These are phyloP conservation scores for Phytophthora lateralis DNA, from an alignment of 352 stramenopile species.

Conservation along the genomic window DNA sequence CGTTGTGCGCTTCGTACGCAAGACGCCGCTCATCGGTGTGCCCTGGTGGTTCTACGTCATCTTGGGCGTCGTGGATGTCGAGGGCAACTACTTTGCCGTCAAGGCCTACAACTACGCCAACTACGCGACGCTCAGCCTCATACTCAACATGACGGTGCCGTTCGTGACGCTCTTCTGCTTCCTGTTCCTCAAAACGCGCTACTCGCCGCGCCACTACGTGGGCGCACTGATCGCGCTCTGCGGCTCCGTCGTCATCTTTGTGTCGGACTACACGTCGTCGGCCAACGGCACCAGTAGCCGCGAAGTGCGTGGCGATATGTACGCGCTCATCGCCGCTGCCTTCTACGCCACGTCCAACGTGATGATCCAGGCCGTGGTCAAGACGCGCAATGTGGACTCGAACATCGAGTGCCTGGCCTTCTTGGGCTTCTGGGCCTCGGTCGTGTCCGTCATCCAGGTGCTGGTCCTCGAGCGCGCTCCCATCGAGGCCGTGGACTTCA, in stretches of 20 bases:
- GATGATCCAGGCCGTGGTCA: conserved; percentile 76
- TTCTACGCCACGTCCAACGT: conserved; percentile 76
- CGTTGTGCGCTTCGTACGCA: conserved; percentile 38
- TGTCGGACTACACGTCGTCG: conserved; percentile 55
- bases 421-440: conserved; percentile 54
- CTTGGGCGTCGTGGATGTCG: conserved; percentile 60
- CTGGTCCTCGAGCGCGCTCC: conserved; percentile 46
- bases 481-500: conserved; percentile 56
- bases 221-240: conserved; percentile 48
- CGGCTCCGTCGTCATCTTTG: conserved; percentile 63
- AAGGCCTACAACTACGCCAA: conserved; percentile 79
- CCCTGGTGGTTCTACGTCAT: conserved; percentile 71
- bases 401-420: conserved; percentile 67
- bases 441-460: conserved; percentile 64
- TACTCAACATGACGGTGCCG: conserved; percentile 74
- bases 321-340: conserved; percentile 58
- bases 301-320: conserved; percentile 62
- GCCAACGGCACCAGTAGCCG: conserved; percentile 43
- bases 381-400: conserved; percentile 54
- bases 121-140: conserved; percentile 65
- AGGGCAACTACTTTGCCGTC: conserved; percentile 77
- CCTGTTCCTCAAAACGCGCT: conserved; percentile 72
- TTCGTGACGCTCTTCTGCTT: conserved; percentile 74
- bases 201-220: conserved; percentile 57
- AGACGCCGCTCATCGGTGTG: conserved; percentile 42